Evolutionary conservation across 2,329 filamentous ascomycete genomes (phyloP), one percentile per base, ranked within the genome.

Genomic region (Aspergillus proliferans): DNA sequence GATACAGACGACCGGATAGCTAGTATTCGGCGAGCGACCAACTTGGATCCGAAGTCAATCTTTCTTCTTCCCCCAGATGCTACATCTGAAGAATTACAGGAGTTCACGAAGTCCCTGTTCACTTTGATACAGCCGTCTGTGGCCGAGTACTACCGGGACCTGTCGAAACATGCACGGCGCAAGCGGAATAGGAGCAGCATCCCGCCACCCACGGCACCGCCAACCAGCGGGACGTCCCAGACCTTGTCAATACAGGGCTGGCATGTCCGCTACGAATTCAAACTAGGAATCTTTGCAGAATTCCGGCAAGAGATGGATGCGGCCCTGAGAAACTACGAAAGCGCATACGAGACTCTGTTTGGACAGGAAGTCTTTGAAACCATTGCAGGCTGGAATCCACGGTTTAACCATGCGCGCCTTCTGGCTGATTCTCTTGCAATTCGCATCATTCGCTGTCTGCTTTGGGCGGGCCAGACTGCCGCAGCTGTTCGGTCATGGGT

Each of bases 231-330:
- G 24, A 94, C 88, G 1, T 94, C 90, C 1, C 87, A 93, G 61
- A 88, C 87, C 0, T 71, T 96, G n/a, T 87, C 90, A 1, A 75
- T 85, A 8, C 84, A 89, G 39, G 91, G 88, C 3, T 98, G 92
- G 93, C 90, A 89, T 61, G 85, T 94, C 47, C 85, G 92, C 14
- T 96, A 96, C 68, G 92, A 98, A 62, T 90, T 95, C 73, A 98
- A 98, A 66, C 79, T 91, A 15, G 92, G 86, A 6, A 77, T 95
- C 0, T 88, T 97, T 63, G 88, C 91, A 24, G 92, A 97, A 63
- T 96, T 95, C 57, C 82, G 93, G 7, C 88, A 94, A 63, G 93
- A 97, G 66, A 88, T 92, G 78, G 92, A 96, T 63, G 84, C 83
- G 19, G 90, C 93, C 0, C 77, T 88, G 61, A 82, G 90, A 40